Evolutionary conservation across 164 flowering plant genomes (phyloP), one percentile per base, ranked within the genome.

Genomic region (Cinnamomum chago): DNA sequence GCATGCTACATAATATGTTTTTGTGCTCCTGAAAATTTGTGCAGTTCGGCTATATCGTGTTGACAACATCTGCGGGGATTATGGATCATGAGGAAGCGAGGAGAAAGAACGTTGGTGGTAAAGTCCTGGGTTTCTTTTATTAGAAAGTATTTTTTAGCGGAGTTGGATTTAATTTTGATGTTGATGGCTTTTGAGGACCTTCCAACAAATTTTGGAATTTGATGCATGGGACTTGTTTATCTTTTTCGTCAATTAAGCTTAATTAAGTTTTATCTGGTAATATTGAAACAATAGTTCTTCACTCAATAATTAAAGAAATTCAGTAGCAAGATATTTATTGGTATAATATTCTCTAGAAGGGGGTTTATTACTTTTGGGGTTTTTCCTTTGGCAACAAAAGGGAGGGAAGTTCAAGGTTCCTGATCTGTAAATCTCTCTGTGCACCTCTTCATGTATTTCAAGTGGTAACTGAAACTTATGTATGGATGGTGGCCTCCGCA

Each of bases 11-110:
- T 35, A 15, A 24, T 25, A 11, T 52, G 28, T 25, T 55, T 25
- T 58, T 13, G 6, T 30, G 40, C 50, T 14, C n/a, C n/a, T 15
- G 40, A 28, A 67, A 13, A 60, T 12, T 64, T 64, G 23, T 72
- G 76, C 85, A 83, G 85, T 83, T 83, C 24, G 85, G 85, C 22
- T 83, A 77, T 66, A 83, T 83, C 18, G 85, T 80, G 17, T 72
- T 80, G 73, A 83, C 85, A 0, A 83, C 83, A 1, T 83, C 85
- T 67, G 83, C 83, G 2, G 85, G 85, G 51, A 83, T 80, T 76
- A 83, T 83, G 85, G 83, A 83, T 70, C 85, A 83, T 50, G 85
- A 83, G 73, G 85, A 80, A 79, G 85, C 85, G 3, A 71, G 85
- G 73, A 83, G 85, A 33, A 83, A 83, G 76, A 80, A 83, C 25